Base-by-base conservation (phyloP, 768 basidiomycete genomes). In the Boletus tomentosulus region DNA sequence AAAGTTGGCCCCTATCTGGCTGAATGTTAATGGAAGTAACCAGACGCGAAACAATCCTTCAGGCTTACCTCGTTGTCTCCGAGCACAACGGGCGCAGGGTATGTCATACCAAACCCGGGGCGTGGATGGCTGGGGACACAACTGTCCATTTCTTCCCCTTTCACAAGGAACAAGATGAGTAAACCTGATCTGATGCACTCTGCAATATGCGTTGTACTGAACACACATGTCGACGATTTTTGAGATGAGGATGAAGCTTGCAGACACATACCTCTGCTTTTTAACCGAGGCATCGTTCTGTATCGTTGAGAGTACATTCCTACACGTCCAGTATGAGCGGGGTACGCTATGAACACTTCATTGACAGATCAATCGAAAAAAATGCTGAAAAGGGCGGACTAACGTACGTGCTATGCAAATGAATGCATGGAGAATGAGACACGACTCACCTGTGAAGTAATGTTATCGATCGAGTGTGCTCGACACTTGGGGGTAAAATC, bases 141-240 rank as follows among this genome's bases (percentile, higher is more conserved):
- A 30, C 2, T 1, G 3, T 37, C 49, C 50, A 13, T 12, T 1
- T 6, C 1, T 34, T 0, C 13, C 53, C 0, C 0, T 33, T 1
- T 39, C n/a, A 13, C 65, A 66, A 4, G 2, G 49, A n/a, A 30
- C 16, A 0, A 58, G 0, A 3, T 49, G 12, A 3, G 0, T 2
- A 10, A 63, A 67, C n/a, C 22, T 54, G 0, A 3, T 16, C 2
- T 52, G 4, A 37, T 66, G 65, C 0, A 3, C 13, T 0, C 0
- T 4, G 13, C 66, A 67, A 9, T 31, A 61, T 2, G 51, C 57
- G 2, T 54, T 3, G 5, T 39, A 24, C 31, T 30, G 38, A 27
- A 19, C 22, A 25, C 65, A 66, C 65, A 66, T 66, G 51, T 53
- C 22, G 22, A 53, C 34, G 52, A 54, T 43, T 25, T 57, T 50